Conservation (phyloP, 2,329 filamentous ascomycete genomes). For the Grosmannia clavigera region DNA sequence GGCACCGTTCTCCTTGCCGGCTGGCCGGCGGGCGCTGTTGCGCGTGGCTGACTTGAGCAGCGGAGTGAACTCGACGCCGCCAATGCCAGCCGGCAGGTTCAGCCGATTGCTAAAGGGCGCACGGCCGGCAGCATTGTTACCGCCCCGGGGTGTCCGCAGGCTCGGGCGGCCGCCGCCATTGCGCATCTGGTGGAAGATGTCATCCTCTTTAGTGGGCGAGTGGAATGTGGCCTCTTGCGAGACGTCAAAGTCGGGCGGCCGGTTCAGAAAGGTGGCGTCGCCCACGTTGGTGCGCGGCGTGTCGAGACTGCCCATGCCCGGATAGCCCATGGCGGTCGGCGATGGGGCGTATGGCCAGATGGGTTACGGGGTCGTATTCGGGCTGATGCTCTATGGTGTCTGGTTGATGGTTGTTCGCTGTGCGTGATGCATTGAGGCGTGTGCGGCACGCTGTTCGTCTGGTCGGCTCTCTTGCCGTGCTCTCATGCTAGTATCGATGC, state of each 20-base stretch:
- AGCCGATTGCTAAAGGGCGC: slow-evolving; percentile 58
- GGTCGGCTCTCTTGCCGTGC: background rate
- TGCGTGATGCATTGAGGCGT: background rate
- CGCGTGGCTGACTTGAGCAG: slow-evolving; percentile 69
- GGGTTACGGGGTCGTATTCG: background rate
- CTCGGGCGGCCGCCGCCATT: slow-evolving; percentile 49
- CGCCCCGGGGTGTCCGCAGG: slow-evolving; percentile 60
- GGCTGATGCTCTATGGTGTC: background rate
- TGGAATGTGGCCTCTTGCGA: slow-evolving; percentile 81
- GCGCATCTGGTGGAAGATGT: slow-evolving; percentile 63
- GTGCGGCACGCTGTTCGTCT: background rate
- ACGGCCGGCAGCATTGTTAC: slow-evolving; percentile 24
- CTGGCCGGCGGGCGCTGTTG: slow-evolving; percentile 54
- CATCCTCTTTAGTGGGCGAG: slow-evolving; percentile 64
- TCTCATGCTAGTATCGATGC: background rate
- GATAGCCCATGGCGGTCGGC: slow-evolving; percentile 44
- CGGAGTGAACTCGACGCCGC: slow-evolving; percentile 79
- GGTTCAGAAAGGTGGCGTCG: slow-evolving; percentile 69
- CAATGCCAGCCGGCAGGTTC: slow-evolving; percentile 54
- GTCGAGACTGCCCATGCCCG: slow-evolving; percentile 56
- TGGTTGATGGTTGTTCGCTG: background rate
- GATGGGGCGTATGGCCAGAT: slow-evolving; percentile 1
- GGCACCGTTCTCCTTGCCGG: slow-evolving; percentile 48
- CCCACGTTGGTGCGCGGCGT: slow-evolving; percentile 77
- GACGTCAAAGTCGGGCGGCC: slow-evolving; percentile 64